Evolutionary conservation across 2,329 filamentous ascomycete species (phyloP).

Genomic region (Chalaropsis thielavioides): DNA sequence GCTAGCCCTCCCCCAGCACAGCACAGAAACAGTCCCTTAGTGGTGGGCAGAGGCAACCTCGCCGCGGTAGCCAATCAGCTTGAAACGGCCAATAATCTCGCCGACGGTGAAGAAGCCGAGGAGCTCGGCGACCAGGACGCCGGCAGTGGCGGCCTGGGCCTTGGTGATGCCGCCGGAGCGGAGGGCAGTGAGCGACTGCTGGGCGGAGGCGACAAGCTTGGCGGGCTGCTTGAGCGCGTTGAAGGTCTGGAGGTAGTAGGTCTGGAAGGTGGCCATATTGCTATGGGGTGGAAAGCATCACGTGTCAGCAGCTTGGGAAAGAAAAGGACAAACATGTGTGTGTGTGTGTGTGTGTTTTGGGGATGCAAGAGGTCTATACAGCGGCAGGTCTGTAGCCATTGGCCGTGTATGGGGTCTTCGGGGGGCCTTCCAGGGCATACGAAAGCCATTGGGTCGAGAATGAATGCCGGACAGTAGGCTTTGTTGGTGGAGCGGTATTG

Average conservation of each 20-base stretch:
- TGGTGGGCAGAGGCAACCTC: constrained; percentile 46
- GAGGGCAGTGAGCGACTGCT: constrained; percentile 43
- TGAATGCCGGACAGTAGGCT: no score
- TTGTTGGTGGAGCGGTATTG: not conserved
- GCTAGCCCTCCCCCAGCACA: not conserved
- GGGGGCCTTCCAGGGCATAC: not conserved
- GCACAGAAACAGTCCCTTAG: constrained; percentile 26
- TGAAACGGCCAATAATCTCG: constrained; percentile 90
- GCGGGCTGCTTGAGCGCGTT: constrained; percentile 57
- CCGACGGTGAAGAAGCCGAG: constrained; percentile 96
- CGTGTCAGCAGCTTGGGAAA: not conserved
- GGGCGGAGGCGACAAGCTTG: constrained; percentile 40
- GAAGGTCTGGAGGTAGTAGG: constrained; percentile 64
- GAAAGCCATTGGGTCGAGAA: not conserved
- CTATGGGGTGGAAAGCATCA: constrained; percentile 31
- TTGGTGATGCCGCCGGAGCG: constrained; percentile 53
- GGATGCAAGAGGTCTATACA: not conserved
- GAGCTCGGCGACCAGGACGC: constrained; percentile 70
- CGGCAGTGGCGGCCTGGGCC: constrained; percentile 55
- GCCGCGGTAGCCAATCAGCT: constrained; percentile 85
- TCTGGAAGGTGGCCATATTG: constrained; percentile 66
- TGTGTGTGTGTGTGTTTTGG: not conserved
- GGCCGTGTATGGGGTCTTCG: no score
- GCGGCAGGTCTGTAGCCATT: no score
- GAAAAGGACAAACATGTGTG: not conserved